Conservation (phyloP, 768 basidiomycete genomes). For the Xerocomellus dryophilus region DNA sequence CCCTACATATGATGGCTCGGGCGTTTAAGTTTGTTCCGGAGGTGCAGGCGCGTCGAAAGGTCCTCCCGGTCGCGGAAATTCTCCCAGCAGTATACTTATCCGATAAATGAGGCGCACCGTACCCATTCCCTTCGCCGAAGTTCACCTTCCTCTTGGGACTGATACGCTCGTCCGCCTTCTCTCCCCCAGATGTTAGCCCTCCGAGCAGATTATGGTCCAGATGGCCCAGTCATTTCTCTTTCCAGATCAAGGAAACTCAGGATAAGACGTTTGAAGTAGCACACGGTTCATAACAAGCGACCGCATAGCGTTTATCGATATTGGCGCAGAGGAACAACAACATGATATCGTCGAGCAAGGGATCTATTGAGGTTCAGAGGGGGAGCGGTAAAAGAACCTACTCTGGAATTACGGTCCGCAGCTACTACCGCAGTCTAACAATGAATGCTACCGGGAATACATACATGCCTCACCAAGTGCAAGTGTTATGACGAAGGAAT, state of each 20-base stretch:
- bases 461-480: conserved; percentile 2
- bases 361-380: conserved; percentile 39
- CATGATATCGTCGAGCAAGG: conserved; percentile 49
- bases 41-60: conserved; percentile 48
- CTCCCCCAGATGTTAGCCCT: conserved; percentile 67
- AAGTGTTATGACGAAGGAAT: background rate
- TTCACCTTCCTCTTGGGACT: conserved; percentile 76
- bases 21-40: conserved; percentile 56
- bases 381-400: conserved; percentile 6
- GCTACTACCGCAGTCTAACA: conserved; percentile 1
- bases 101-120: conserved; percentile 7
- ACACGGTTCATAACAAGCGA: conserved; percentile 46
- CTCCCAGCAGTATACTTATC: background rate
- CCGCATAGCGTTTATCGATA: conserved; percentile 58
- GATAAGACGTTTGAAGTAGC: conserved; percentile 34
- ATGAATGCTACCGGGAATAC: background rate
- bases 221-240: conserved; percentile 60
- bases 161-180: conserved; percentile 86
- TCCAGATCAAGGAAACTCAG: conserved; percentile 42
- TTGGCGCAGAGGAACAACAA: conserved; percentile 50
- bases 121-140: conserved; percentile 30
- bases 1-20: conserved; percentile 66
- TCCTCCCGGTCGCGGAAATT: conserved; percentile 34
- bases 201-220: conserved; percentile 48
- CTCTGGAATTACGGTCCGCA: conserved; percentile 10